Base-by-base conservation (phyloP, 1,139 yeast species). In the Arxiozyma slooffiae region DNA sequence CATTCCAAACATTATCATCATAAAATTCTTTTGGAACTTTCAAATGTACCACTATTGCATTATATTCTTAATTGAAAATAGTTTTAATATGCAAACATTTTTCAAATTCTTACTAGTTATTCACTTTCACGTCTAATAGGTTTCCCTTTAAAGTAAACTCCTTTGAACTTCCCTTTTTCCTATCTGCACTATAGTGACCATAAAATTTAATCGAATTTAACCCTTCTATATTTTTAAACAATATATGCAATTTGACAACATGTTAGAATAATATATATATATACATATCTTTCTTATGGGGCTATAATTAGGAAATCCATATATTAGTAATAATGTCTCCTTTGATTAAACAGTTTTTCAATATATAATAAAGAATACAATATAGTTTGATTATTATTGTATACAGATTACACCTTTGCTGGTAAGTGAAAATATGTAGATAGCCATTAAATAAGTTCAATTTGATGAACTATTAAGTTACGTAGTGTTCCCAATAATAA, bases 171-270 rank as follows among this genome's bases (percentile, higher is more conserved):
- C 84, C 60, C 78, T 71, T 50, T 73, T 65, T 11, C n/a, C 81
- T 67, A 58, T 75, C 79, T 42, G 74, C 76, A 56, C 80, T 81
- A 30, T 30, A 16, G 36, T 30, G 4, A 22, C 95, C 95, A 60
- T 86, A 86, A 5, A 87, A 73, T 63, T 80, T 82, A 53, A 82
- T 76, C 87, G 87, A 84, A 63, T 86, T 95, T 26, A 84, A 79
- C 60, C 81, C 82, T 63, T 86, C 96, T 53, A 86, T 82, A 62
- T 82, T 82, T 58, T 81, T 80, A 54, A 85, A 81, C 59, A 88
- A 74, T 26, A 74, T 26, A 81, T 67, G 56, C 85, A 78, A 59
- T 82, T 83, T 56, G 82, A 81, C 17, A 74, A 66, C 6, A 88
- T 82, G n/a, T n/a, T n/a, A n/a, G n/a, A n/a, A n/a, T n/a, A n/a